Evolutionary conservation across 2,329 filamentous ascomycete genomes (phyloP).

Genomic region (Penicillium sp.): DNA sequence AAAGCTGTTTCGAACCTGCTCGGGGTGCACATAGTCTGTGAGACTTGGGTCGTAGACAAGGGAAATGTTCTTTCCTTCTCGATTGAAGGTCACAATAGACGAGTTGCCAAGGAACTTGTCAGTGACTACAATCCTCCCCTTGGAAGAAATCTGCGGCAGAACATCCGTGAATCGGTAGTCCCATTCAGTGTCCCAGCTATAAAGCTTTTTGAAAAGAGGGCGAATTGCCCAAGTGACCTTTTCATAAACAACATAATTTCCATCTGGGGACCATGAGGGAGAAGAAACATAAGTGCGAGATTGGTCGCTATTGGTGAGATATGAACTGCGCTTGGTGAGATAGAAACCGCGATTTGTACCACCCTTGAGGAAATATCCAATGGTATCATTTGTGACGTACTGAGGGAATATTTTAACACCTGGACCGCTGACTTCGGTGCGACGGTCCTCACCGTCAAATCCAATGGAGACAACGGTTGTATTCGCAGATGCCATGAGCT

Average conservation of each 20-base stretch:
- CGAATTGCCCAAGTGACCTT: conserved; percentile 31
- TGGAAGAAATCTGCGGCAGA: conserved; percentile 38
- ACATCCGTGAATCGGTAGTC: conserved; percentile 49
- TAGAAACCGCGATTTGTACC: conserved; percentile 30
- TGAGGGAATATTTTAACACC: conserved; percentile 35
- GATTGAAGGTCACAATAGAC: conserved; percentile 34
- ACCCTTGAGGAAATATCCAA: conserved; percentile 25
- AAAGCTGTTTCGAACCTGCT: conserved; percentile 13
- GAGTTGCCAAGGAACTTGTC: conserved; percentile 45
- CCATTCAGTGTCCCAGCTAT: conserved; percentile 43
- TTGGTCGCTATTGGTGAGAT: conserved; percentile 25
- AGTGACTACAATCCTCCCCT: conserved; percentile 36
- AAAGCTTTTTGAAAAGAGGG: conserved; percentile 39
- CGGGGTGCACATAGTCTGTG: conserved; percentile 6
- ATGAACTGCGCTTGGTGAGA: conserved; percentile 27
- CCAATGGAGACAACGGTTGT: conserved; percentile 14
- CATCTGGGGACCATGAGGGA: conserved; percentile 38
- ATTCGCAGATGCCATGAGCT: conserved; percentile 24
- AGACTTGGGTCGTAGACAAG: conserved; percentile 30
- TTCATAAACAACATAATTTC: conserved; percentile 27
- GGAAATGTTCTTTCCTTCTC: conserved; percentile 27
- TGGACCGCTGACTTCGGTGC: conserved; percentile 30
- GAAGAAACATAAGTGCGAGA: conserved; percentile 17
- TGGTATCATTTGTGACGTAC: conserved; percentile 32
- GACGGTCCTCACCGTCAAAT: conserved; percentile 28